These are phyloP conservation scores for Ophiostoma pallidulum DNA, from an alignment of 2,329 filamentous ascomycete genomes.

Conservation along the genomic window DNA sequence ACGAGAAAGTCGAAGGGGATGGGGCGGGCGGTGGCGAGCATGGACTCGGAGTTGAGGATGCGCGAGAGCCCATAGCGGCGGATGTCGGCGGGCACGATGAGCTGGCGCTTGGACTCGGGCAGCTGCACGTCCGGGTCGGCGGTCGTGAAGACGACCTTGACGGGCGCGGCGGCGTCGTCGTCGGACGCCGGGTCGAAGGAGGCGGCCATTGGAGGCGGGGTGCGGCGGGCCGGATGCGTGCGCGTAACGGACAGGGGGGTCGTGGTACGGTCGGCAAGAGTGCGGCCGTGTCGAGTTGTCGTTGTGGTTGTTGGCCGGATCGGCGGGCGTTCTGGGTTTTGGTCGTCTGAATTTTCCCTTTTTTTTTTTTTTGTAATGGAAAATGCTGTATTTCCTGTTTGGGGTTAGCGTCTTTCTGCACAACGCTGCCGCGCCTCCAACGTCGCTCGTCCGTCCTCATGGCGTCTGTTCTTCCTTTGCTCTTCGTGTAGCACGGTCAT, in stretches of 20 bases:
- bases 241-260: neutral
- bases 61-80: constrained; percentile 61
- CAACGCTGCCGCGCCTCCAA: too few relatives aligned
- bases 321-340: too few relatives aligned
- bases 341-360: too few relatives aligned
- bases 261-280: neutral
- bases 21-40: constrained; percentile 57
- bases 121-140: constrained; percentile 52
- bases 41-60: constrained; percentile 62
- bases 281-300: neutral
- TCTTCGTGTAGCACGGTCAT: too few relatives aligned
- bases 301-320: neutral
- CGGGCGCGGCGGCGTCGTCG: constrained; percentile 35
- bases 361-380: too few relatives aligned
- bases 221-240: too few relatives aligned
- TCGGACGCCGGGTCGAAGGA: constrained; percentile 15
- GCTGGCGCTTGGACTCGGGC: constrained; percentile 50
- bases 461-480: too few relatives aligned
- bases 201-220: neutral
- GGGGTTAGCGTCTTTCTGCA: too few relatives aligned
- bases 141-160: constrained; percentile 61
- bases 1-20: constrained; percentile 90
- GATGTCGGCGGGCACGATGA: constrained; percentile 57
- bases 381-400: too few relatives aligned
- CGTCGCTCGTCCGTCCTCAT: too few relatives aligned